phyloP scores from a whole-genome alignment of 768 basidiomycete genomes.

The Coprinopsis marcescibilis region DNA sequence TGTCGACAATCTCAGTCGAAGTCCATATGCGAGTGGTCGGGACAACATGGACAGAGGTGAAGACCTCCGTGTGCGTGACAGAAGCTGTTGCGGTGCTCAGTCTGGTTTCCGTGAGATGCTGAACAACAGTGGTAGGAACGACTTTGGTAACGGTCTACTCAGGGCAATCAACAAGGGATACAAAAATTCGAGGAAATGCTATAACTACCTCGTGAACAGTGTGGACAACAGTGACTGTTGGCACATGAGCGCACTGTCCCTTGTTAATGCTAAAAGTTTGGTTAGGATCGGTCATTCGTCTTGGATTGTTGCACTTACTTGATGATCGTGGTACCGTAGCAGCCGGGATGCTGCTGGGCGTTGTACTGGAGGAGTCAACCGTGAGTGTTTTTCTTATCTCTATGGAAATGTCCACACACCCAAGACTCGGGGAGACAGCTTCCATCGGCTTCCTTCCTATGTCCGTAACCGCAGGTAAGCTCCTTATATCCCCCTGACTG shows the following conservation, averaged over 20 bases:
- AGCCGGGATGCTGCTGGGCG: slow-evolving; percentile 36
- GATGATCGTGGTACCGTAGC: slow-evolving; percentile 65
- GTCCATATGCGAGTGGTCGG: slow-evolving; percentile 65
- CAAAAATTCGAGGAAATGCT: background rate
- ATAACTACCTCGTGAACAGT: slow-evolving; percentile 33
- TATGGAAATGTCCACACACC: slow-evolving; percentile 33
- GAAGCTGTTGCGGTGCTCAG: slow-evolving; percentile 25
- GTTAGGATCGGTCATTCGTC: slow-evolving; percentile 9
- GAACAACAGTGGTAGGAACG: slow-evolving; percentile 40
- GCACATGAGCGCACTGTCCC: slow-evolving; percentile 10
- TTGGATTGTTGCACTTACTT: slow-evolving; percentile 19
- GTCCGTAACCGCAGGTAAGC: slow-evolving; percentile 69
- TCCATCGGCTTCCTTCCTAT: slow-evolving; percentile 49
- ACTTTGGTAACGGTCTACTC: slow-evolving; percentile 24
- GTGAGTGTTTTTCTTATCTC: background rate
- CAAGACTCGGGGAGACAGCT: slow-evolving; percentile 50
- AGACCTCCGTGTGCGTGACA: slow-evolving; percentile 31
- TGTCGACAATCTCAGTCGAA: slow-evolving; percentile 60
- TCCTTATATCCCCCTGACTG: slow-evolving; percentile 57
- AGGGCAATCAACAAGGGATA: background rate
- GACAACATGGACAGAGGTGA: slow-evolving; percentile 47
- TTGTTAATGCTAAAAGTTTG: slow-evolving; percentile 8
- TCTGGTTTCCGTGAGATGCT: slow-evolving; percentile 34
- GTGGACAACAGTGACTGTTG: slow-evolving; percentile 21
- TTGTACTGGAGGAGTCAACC: slow-evolving; percentile 30